Evolutionary conservation across 495 filamentous ascomycete genomes (phyloP).

Genomic region (Echria macrotheca): DNA sequence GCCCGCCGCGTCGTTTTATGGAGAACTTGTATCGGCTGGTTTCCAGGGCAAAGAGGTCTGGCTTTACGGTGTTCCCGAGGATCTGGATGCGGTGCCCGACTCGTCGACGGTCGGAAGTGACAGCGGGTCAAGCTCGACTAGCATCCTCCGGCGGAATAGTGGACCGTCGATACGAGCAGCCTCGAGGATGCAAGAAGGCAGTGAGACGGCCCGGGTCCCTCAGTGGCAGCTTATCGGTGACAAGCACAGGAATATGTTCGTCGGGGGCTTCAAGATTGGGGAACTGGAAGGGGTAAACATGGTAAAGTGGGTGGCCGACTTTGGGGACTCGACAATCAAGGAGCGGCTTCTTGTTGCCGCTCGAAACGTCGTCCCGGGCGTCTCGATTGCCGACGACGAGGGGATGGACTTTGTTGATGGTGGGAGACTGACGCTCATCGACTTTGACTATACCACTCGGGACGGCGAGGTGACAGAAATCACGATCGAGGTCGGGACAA

Average conservation of each 20-base stretch:
- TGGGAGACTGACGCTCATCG: slow-evolving; percentile 69
- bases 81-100: slow-evolving; percentile 55
- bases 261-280: slow-evolving; percentile 52
- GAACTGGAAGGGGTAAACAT: slow-evolving; percentile 52
- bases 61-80: slow-evolving; percentile 75
- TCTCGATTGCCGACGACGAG: slow-evolving; percentile 60
- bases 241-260: slow-evolving; percentile 57
- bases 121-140: slow-evolving; percentile 18
- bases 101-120: slow-evolving; percentile 22
- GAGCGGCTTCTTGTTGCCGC: slow-evolving; percentile 71
- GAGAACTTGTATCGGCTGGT: slow-evolving; percentile 70
- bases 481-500: slow-evolving; percentile 70
- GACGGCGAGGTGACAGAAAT: slow-evolving; percentile 53
- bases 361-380: slow-evolving; percentile 61
- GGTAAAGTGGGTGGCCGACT: slow-evolving; percentile 57
- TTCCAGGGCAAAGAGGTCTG: slow-evolving; percentile 69
- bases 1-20: slow-evolving; percentile 60
- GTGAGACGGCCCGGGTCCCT: slow-evolving; percentile 40
- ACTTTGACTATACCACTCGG: slow-evolving; percentile 58
- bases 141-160: slow-evolving; percentile 36
- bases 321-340: slow-evolving; percentile 36
- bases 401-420: slow-evolving; percentile 74
- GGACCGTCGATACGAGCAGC: slow-evolving; percentile 33
- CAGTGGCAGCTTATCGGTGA: slow-evolving; percentile 69
- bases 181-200: slow-evolving; percentile 29